phyloP scores from a whole-genome alignment of 2,329 filamentous ascomycete genomes.

The Talaromyces sp. region DNA sequence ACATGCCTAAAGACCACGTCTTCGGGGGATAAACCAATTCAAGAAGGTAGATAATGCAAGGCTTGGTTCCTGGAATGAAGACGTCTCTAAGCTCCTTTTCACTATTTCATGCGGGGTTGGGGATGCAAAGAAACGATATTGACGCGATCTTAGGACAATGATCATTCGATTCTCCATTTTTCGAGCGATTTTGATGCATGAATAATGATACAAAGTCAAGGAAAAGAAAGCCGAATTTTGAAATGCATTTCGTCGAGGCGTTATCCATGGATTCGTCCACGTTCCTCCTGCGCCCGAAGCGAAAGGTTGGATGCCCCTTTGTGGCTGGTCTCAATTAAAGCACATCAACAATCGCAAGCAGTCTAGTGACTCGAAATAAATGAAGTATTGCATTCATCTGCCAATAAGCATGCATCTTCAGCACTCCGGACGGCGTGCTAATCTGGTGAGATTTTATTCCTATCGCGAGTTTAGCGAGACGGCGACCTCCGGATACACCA shows the following conservation, averaged over 20 bases:
- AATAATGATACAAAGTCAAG: neutral
- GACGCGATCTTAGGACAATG: neutral
- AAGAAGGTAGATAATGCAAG: neutral
- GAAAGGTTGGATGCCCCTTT: neutral
- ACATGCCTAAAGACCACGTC: neutral
- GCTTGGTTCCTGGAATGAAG: neutral
- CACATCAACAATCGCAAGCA: neutral
- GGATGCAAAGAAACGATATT: neutral
- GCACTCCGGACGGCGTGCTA: neutral
- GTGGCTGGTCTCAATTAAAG: neutral
- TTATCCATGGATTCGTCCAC: neutral
- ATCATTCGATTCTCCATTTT: neutral
- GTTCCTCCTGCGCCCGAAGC: neutral
- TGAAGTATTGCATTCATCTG: neutral
- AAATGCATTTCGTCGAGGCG: neutral
- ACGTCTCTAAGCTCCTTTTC: neutral
- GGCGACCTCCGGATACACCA: conserved; percentile 3
- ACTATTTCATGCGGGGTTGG: neutral
- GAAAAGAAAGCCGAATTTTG: neutral
- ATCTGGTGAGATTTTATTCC: neutral
- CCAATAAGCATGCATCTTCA: neutral
- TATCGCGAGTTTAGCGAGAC: neutral
- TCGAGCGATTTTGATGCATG: neutral
- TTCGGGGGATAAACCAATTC: neutral
- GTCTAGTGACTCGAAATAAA: too few relatives aligned